Evolutionary conservation across 176 grass and related monocot species (phyloP).

Genomic region (Neostapfia colusana): DNA sequence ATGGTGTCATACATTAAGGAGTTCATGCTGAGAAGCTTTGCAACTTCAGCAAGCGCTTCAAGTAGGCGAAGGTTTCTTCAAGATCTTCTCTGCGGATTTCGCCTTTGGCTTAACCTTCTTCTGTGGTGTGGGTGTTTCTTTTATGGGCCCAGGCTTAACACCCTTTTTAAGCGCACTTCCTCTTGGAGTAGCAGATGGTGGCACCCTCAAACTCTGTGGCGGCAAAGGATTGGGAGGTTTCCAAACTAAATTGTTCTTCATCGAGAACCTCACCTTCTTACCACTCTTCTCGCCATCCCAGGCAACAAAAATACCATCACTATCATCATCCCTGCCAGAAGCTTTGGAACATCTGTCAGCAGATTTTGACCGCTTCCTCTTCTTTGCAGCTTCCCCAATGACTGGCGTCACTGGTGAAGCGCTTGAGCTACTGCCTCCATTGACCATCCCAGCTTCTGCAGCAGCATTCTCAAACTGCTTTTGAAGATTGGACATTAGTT

Average conservation of each 20-base stretch:
- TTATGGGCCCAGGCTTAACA: conserved; percentile 76
- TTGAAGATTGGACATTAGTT: conserved; percentile 78
- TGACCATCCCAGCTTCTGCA: conserved; percentile 69
- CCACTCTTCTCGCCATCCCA: conserved; percentile 47
- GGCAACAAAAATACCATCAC: conserved; percentile 29
- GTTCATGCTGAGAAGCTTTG: conserved; percentile 65
- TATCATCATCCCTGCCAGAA: conserved; percentile 36
- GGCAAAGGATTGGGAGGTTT: conserved; percentile 85
- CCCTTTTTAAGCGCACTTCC: conserved; percentile 96
- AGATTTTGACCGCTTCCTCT: conserved; percentile 71
- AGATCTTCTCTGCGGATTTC: conserved; percentile 77
- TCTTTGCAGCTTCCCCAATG: conserved; percentile 50
- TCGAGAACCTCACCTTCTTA: conserved; percentile 90
- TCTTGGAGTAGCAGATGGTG: conserved; percentile 84
- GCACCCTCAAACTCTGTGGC: conserved; percentile 77
- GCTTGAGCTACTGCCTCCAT: conserved; percentile 33
- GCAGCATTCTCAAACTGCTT: conserved; percentile 91
- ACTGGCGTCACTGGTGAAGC: conserved; percentile 24
- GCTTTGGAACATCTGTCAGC: conserved; percentile 15
- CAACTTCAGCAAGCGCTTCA: conserved; percentile 78
- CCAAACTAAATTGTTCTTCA: conserved; percentile 96
- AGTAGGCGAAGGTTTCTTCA: conserved; percentile 62
- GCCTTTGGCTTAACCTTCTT: conserved; percentile 67
- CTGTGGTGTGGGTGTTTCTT: conserved; percentile 47
- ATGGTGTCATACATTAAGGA: conserved; percentile 14